A percentile compares a stretch with the other conserved stretches of the same genome.
Evolutionary conservation across 2,329 filamentous ascomycete species (phyloP).

Genomic region (Claviceps humidiphila): DNA sequence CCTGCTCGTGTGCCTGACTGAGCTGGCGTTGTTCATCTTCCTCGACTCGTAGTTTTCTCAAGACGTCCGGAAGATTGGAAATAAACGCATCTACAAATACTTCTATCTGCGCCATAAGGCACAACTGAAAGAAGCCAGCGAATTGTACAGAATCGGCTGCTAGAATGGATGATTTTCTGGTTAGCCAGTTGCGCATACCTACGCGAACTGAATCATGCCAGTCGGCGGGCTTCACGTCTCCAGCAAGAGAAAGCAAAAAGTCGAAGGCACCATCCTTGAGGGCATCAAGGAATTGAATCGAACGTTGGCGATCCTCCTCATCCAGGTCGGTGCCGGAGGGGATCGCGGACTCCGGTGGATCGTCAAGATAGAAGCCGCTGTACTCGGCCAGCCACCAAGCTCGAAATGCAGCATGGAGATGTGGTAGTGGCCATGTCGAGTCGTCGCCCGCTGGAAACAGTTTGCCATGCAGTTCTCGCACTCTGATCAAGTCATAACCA

Average conservation of each 20-base stretch:
- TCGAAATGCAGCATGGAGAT: constrained; percentile 64
- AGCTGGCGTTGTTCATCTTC: constrained; percentile 77
- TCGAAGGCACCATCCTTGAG: constrained; percentile 86
- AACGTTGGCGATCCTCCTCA: constrained; percentile 55
- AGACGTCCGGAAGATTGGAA: constrained; percentile 83
- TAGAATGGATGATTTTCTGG: constrained; percentile 64
- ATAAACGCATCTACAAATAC: constrained; percentile 86
- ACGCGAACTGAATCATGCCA: constrained; percentile 82
- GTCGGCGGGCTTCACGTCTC: constrained; percentile 65
- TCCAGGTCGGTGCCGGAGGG: constrained; percentile 49
- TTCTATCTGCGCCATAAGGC: constrained; percentile 72
- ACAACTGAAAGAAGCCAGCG: constrained; percentile 55
- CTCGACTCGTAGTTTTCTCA: constrained; percentile 72
- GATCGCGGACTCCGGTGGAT: constrained; percentile 45
- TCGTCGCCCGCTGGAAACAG: constrained; percentile 55
- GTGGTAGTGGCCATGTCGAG: constrained; percentile 57
- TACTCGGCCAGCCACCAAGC: constrained; percentile 91
- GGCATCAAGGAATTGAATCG: constrained; percentile 60
- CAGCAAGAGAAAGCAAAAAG: constrained; percentile 73
- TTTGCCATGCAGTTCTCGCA: constrained; percentile 54
- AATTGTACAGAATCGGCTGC: constrained; percentile 55
- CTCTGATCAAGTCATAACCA: constrained; percentile 51
- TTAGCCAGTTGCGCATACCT: constrained; percentile 68
- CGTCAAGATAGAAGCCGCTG: constrained; percentile 75
- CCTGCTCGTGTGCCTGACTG: constrained; percentile 51